Percentiles rank a stretch among this genome's conserved stretches.
These are phyloP conservation scores for Cardiospermum halicacabum DNA, from an alignment of 345 rosid species.

Conservation along the genomic window DNA sequence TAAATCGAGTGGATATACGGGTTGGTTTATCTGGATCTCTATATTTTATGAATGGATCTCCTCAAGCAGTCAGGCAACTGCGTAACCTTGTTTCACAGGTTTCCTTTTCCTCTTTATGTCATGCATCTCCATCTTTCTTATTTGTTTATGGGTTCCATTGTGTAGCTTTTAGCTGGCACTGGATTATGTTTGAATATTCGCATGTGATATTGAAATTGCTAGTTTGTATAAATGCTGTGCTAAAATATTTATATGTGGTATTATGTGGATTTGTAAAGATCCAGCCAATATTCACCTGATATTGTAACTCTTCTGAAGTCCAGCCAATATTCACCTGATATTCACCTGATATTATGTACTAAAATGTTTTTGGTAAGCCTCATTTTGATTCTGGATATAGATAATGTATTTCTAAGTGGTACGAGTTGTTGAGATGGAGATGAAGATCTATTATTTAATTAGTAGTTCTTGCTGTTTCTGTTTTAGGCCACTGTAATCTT, in stretches of 20 bases:
- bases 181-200: neutral
- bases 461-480: neutral
- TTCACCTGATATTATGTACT: neutral
- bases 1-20: constrained; percentile 86
- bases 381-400: neutral
- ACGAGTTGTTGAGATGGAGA: neutral
- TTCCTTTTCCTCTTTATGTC: constrained; percentile 14
- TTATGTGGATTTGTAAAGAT: neutral
- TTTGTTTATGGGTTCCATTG: neutral
- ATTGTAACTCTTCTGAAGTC: neutral
- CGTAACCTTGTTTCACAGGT: constrained; percentile 96
- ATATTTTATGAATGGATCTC: constrained; percentile 95
- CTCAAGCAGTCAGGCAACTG: constrained; percentile 93
- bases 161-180: neutral
- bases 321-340: neutral
- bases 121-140: neutral
- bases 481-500: neutral
- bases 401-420: neutral
- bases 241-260: neutral
- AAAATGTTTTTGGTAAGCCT: neutral
- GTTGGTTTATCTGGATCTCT: constrained; percentile 93
- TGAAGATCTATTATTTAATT: neutral
- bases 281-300: neutral
- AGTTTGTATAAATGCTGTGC: neutral
- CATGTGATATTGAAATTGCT: neutral